Evolutionary conservation across 306 rosid species (phyloP).

Genomic region (Crotalaria pallida): DNA sequence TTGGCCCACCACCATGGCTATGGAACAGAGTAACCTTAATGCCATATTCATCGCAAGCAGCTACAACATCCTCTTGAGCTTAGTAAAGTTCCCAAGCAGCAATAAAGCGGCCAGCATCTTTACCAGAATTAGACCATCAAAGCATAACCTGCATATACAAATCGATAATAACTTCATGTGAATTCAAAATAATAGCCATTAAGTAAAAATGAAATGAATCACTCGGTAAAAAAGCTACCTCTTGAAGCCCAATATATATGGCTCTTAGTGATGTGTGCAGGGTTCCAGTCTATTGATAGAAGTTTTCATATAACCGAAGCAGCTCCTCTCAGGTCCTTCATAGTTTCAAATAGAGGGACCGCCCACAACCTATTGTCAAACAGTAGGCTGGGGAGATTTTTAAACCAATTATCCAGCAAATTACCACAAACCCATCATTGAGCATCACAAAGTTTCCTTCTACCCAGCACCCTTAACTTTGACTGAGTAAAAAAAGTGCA

Average conservation of each 20-base stretch:
- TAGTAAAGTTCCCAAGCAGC: conserved; percentile 98
- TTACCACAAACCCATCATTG: no score
- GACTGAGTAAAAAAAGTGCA: not conserved
- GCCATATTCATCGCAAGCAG: conserved; percentile 83
- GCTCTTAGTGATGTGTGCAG: conserved; percentile 64
- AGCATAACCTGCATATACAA: conserved; percentile 79
- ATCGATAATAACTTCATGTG: conserved; percentile 7
- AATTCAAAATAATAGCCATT: conserved; percentile 2
- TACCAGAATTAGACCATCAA: conserved; percentile 95
- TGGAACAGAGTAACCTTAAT: conserved; percentile 88
- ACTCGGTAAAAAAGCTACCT: conserved; percentile 51
- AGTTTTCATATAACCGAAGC: conserved; percentile 77
- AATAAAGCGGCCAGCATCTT: conserved; percentile 94
- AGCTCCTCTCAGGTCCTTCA: conserved; percentile 86
- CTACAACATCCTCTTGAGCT: conserved; percentile 97
- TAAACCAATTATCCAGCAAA: not conserved
- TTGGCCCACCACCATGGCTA: conserved; percentile 98
- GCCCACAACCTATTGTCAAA: conserved; percentile 74
- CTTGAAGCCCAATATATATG: conserved; percentile 85
- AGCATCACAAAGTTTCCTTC: no score
- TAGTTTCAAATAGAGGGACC: conserved; percentile 95
- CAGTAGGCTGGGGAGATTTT: not conserved
- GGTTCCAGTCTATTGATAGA: conserved; percentile 84
- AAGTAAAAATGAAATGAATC: conserved; percentile 1
- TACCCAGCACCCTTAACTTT: not conserved